Evolutionary conservation across 176 grass and related monocot species (phyloP).

Genomic region (Carex pumila): DNA sequence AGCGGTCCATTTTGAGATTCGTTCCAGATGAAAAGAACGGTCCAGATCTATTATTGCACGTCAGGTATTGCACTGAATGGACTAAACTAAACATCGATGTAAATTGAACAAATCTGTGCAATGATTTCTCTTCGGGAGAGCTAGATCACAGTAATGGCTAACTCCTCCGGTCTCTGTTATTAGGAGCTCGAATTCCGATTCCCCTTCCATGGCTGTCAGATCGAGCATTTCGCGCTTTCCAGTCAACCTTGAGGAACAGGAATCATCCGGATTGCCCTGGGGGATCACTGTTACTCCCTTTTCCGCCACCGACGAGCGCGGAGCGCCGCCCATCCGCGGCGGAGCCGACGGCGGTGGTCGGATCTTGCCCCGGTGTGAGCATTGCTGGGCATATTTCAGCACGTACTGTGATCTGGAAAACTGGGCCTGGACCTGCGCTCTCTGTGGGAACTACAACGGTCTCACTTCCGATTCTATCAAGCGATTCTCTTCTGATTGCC

Average conservation of each 20-base stretch:
- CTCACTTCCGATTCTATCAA: conserved; percentile 43
- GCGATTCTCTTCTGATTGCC: conserved; percentile 51
- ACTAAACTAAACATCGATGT: background rate
- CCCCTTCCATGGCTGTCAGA: conserved; percentile 54
- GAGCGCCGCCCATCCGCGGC: conserved; percentile 35
- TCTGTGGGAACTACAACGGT: conserved; percentile 72
- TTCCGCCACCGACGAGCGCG: conserved; percentile 54
- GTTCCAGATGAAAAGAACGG: too few species aligned
- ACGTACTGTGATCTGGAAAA: conserved; percentile 69
- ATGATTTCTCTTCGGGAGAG: background rate
- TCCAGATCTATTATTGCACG: too few species aligned
- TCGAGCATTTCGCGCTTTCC: conserved; percentile 71
- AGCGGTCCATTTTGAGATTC: too few species aligned
- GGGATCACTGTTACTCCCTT: conserved; percentile 78
- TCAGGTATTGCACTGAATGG: too few species aligned
- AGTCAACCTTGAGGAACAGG: conserved; percentile 33
- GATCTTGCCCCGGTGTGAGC: conserved; percentile 75
- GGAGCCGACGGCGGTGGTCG: conserved; percentile 28
- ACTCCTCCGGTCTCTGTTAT: background rate
- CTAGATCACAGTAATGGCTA: background rate
- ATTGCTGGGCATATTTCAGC: conserved; percentile 80
- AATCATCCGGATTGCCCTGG: conserved; percentile 60
- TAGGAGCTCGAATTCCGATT: background rate
- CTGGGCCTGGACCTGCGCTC: conserved; percentile 77
- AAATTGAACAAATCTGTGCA: background rate